These are phyloP conservation scores for Mrakia gelida DNA, from an alignment of 768 basidiomycete genomes.

Conservation along the genomic window DNA sequence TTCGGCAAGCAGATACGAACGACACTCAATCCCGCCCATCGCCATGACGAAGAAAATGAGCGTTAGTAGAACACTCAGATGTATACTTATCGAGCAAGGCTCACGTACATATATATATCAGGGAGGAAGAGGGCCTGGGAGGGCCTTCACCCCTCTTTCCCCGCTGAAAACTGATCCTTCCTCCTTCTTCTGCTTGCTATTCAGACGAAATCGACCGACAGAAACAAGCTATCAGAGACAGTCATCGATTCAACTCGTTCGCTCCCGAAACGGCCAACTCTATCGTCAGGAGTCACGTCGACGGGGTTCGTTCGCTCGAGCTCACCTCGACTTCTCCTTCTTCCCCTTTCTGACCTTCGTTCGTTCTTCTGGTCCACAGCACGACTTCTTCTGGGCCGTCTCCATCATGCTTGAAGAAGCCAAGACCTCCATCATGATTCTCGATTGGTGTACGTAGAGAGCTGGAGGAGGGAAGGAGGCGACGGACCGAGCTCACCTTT, in stretches of 20 bases:
- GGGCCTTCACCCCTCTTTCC: background rate
- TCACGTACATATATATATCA: no score
- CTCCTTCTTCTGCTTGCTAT: background rate
- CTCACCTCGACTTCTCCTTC: background rate
- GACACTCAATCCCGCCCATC: background rate
- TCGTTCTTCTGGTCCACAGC: constrained; percentile 38
- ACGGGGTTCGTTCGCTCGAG: constrained; percentile 51
- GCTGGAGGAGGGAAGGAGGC: background rate
- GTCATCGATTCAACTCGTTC: constrained; percentile 75
- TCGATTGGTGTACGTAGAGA: constrained; percentile 51
- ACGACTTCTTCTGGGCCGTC: constrained; percentile 94
- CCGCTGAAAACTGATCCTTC: background rate
- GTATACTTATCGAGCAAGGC: no score
- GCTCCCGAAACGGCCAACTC: constrained; percentile 55
- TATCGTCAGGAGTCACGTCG: constrained; percentile 61
- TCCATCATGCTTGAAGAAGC: constrained; percentile 49
- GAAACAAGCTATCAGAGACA: constrained; percentile 65
- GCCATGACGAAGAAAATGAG: no score
- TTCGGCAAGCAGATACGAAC: constrained; percentile 16
- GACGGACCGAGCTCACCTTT: constrained; percentile 7
- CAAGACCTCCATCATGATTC: constrained; percentile 65
- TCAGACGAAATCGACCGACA: constrained; percentile 49
- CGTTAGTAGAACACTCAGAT: no score
- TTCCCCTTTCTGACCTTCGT: background rate
- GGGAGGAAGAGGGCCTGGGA: no score